phyloP scores from a whole-genome alignment of 2,329 filamentous ascomycete genomes.

The Xylariomycetidae sp. region DNA sequence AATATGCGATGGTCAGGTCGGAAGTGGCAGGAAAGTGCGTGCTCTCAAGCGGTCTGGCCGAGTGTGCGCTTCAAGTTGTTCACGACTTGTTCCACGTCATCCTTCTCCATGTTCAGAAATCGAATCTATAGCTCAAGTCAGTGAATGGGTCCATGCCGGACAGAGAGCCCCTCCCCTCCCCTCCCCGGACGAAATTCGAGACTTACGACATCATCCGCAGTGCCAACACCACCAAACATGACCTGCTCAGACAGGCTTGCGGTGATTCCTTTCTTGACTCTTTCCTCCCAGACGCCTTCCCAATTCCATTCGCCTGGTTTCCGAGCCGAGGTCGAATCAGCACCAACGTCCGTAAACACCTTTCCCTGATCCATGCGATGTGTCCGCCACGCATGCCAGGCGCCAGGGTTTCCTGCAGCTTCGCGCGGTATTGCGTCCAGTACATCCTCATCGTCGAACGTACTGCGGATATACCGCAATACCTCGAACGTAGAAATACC shows the following conservation, averaged over 20 bases:
- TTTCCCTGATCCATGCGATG: conserved; percentile 53
- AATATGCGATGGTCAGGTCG: background rate
- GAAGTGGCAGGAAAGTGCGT: conserved; percentile 7
- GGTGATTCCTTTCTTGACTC: conserved; percentile 74
- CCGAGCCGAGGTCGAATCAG: conserved; percentile 24
- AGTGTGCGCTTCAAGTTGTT: conserved; percentile 53
- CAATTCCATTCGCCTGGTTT: conserved; percentile 90
- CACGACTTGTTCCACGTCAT: conserved; percentile 53
- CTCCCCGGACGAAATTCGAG: too few relatives aligned
- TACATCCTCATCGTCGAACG: conserved; percentile 73
- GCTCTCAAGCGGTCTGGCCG: conserved; percentile 24
- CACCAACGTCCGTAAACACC: conserved; percentile 22
- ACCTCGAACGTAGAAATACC: conserved; percentile 60
- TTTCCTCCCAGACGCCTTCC: conserved; percentile 94
- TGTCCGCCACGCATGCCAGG: conserved; percentile 89
- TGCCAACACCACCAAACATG: conserved; percentile 63
- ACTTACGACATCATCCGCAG: conserved; percentile 68
- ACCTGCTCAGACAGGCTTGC: conserved; percentile 74
- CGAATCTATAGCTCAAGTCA: conserved; percentile 47
- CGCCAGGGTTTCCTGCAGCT: conserved; percentile 82
- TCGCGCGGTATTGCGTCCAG: conserved; percentile 76
- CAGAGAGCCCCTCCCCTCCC: too few relatives aligned
- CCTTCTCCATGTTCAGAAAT: conserved; percentile 61
- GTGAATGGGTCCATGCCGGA: conserved; percentile 2
- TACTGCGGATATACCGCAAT: conserved; percentile 73